These are phyloP conservation scores for Ceratonia siliqua DNA, from an alignment of 306 rosid genomes.

Conservation along the genomic window DNA sequence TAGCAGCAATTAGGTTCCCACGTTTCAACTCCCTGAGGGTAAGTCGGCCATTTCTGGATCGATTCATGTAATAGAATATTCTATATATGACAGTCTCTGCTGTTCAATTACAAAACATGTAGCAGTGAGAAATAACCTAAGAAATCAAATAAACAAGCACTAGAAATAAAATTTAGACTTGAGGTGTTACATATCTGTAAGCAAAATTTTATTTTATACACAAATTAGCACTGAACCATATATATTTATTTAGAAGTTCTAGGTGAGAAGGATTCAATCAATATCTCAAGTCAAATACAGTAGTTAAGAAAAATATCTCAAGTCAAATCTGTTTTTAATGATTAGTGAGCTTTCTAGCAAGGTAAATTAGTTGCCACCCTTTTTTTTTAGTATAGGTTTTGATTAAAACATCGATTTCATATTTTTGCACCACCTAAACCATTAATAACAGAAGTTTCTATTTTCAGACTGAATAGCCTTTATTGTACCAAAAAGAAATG, in stretches of 20 bases:
- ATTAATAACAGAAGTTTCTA: neutral
- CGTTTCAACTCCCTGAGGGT: slow-evolving; percentile 62
- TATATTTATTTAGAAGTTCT: neutral
- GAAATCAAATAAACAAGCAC: neutral
- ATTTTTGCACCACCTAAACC: neutral
- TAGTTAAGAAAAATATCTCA: neutral
- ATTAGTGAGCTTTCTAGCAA: neutral
- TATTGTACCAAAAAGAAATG: neutral
- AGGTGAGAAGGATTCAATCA: neutral
- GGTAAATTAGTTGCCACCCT: neutral
- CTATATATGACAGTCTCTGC: slow-evolving; percentile 67
- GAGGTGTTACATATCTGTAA: neutral
- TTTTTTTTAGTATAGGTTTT: neutral
- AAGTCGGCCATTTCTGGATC: slow-evolving; percentile 61
- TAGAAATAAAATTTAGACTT: neutral
- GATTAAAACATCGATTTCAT: neutral
- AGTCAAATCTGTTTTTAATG: neutral
- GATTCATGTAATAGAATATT: slow-evolving; percentile 64
- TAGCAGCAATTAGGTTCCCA: slow-evolving; percentile 63
- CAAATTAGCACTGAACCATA: neutral
- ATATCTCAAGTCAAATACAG: neutral
- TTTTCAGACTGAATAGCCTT: neutral
- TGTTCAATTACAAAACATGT: slow-evolving; percentile 44
- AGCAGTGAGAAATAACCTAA: slow-evolving; percentile 36
- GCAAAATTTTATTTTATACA: neutral